phyloP scores from a whole-genome alignment of 805 yeast genomes.

The Tetrapisispora pingtungensis region DNA sequence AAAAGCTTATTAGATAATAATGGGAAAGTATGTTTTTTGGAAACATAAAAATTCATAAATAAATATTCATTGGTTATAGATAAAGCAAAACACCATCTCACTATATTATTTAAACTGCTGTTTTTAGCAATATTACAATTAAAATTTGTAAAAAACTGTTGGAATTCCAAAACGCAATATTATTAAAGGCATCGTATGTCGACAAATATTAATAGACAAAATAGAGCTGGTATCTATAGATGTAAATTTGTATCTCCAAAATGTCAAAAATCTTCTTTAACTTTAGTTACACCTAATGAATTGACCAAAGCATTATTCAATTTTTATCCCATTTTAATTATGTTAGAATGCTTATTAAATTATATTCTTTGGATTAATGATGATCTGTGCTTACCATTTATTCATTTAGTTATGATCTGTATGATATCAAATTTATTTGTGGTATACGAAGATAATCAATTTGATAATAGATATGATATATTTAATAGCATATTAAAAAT shows the following conservation, averaged over 20 bases:
- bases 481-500: not conserved
- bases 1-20: no score
- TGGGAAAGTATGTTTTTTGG: no score
- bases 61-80: no score
- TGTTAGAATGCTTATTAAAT: conserved; percentile 18
- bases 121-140: no score
- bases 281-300: conserved; percentile 14
- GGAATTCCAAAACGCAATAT: not conserved
- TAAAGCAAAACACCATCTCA: no score
- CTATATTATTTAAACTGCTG: no score
- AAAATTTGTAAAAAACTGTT: not conserved
- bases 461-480: not conserved
- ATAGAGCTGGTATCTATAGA: not conserved
- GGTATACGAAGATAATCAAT: not conserved
- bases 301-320: conserved; percentile 16
- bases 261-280: conserved; percentile 16
- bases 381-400: conserved; percentile 20
- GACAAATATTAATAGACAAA: not conserved
- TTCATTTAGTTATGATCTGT: conserved; percentile 14
- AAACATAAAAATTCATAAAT: no score
- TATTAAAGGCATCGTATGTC: not conserved
- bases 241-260: not conserved
- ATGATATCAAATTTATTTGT: conserved; percentile 10
- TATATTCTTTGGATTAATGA: conserved; percentile 23
- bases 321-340: conserved; percentile 22